phyloP scores from a whole-genome alignment of 495 filamentous ascomycete species.

The Neurospora intermedia region DNA sequence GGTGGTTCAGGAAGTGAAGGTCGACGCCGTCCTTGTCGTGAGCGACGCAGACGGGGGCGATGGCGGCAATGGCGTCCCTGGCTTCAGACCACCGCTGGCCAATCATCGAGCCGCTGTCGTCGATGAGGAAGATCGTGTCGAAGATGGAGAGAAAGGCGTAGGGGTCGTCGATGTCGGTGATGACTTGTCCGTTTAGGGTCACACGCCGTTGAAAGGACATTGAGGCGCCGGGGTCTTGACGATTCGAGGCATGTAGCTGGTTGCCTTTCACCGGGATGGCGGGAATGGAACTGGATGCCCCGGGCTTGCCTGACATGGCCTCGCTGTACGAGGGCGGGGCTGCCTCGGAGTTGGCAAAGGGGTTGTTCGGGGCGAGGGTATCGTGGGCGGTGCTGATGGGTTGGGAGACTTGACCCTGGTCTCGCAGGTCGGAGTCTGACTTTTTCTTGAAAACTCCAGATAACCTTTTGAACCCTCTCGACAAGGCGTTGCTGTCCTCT shows the following conservation, averaged over 20 bases:
- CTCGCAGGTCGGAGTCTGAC: not conserved
- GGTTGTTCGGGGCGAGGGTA: not conserved
- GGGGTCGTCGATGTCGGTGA: conserved; percentile 43
- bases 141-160: conserved; percentile 80
- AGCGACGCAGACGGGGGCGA: conserved; percentile 75
- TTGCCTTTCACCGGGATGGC: not conserved
- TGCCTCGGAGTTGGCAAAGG: not conserved
- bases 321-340: conserved; percentile 13
- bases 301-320: conserved; percentile 6
- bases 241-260: not conserved
- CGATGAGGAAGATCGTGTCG: conserved; percentile 88
- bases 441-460: not conserved
- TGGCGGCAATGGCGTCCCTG: conserved; percentile 55
- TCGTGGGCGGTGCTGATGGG: not conserved
- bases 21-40: conserved; percentile 89
- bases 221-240: not conserved
- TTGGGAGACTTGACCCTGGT: not conserved
- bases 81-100: conserved; percentile 70
- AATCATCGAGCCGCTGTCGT: conserved; percentile 87
- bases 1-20: conserved; percentile 76
- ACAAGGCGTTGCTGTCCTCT: not conserved
- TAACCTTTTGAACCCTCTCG: not conserved
- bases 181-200: not conserved
- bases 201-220: not conserved
- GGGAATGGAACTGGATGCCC: conserved; percentile 3